phyloP scores from a whole-genome alignment of 2,329 filamentous ascomycete genomes.

The Calonectria ilicicola region DNA sequence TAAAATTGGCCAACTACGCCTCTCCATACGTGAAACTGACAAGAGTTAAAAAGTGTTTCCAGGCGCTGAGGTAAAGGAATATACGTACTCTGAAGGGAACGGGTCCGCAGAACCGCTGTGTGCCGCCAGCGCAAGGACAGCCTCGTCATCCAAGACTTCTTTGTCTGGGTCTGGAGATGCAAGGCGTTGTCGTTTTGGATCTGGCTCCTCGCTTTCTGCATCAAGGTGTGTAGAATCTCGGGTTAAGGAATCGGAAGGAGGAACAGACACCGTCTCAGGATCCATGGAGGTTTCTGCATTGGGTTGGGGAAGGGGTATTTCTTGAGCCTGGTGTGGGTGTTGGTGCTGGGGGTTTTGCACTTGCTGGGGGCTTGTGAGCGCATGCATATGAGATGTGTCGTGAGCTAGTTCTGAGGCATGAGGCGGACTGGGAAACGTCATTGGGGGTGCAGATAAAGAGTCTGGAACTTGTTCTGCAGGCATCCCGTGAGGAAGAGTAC shows the following conservation, averaged over 20 bases:
- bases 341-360: slow-evolving; percentile 25
- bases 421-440: slow-evolving; percentile 39
- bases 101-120: slow-evolving; percentile 54
- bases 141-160: slow-evolving; percentile 58
- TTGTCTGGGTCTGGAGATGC: slow-evolving; percentile 45
- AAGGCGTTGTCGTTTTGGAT: slow-evolving; percentile 55
- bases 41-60: slow-evolving; percentile 16
- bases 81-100: slow-evolving; percentile 58
- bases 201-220: slow-evolving; percentile 49
- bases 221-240: slow-evolving; percentile 27
- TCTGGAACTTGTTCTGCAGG: not conserved
- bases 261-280: slow-evolving; percentile 9
- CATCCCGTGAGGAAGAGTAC: not conserved
- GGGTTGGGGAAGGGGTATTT: slow-evolving; percentile 8
- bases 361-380: slow-evolving; percentile 30
- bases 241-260: slow-evolving; percentile 21
- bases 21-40: slow-evolving; percentile 56
- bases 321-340: slow-evolving; percentile 14
- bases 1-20: slow-evolving; percentile 43
- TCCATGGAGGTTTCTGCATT: slow-evolving; percentile 6
- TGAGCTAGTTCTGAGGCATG: slow-evolving; percentile 27
- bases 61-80: not conserved
- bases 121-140: slow-evolving; percentile 60
- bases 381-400: slow-evolving; percentile 35
- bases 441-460: not conserved